Evolutionary conservation across 1,139 yeast species (phyloP), one percentile per base, ranked within the genome.

Genomic region (Taphrina sp.): DNA sequence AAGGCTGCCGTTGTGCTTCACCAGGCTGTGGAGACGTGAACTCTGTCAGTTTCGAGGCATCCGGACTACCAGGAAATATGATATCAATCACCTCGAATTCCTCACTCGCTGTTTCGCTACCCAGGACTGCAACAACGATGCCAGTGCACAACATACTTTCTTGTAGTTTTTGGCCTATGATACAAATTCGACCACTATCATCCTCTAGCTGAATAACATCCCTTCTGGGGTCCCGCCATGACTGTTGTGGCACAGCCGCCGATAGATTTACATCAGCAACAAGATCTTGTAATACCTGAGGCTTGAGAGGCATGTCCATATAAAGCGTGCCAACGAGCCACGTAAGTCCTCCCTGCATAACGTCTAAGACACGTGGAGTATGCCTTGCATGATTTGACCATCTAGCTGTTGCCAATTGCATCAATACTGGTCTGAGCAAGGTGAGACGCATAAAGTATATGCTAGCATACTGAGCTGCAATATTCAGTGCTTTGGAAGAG

Each of bases 311-410:
- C 81, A 88, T 78, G 60, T 90, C 96, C 64, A 88, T 78, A 64
- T 85, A 89, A 0, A 90, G 76, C 0, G 97, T 87, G 1, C 98
- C 99, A 33, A 85, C 76, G n/a, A 88, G 83, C 95, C 95, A 92
- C 60, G 89, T 80, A 28, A 89, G 78, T 62, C 80, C 77, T 54
- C 83, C 81, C 44, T 81, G 79, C 26, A 75, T 74, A 4, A 90
- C 82, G 66, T 90, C 96, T 60, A 92, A 72, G 8, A 89, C 89
- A 70, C 86, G 88, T 14, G 79, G 79, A 28, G 77, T 77, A 49
- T 69, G 69, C 20, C 60, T 61, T 1, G 72, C 75, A 5, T 51
- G 46, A 23, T 53, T 34, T 2, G 57, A 37, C 85, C 86, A 81
- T 57, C 75, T 74, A 54, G 66, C 65, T 2, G 67, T 63, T 5